A percentile compares a stretch with the other conserved stretches of the same genome.
These are phyloP conservation scores for Eleusine coracana DNA, from an alignment of 176 grass and related monocot genomes.

Conservation along the genomic window DNA sequence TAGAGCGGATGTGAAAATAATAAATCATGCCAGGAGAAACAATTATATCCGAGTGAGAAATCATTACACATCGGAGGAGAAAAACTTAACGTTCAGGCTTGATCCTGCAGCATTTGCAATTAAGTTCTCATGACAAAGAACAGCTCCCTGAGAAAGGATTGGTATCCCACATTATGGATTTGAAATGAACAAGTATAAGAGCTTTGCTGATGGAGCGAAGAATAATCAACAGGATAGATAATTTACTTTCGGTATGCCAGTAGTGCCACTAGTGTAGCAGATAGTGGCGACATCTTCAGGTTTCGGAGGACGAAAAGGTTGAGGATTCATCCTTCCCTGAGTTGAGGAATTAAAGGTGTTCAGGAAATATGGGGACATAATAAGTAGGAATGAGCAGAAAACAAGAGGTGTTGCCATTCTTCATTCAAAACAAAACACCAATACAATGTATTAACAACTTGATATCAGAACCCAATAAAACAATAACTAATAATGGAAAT, in stretches of 20 bases:
- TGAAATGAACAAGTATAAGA: conserved; percentile 28
- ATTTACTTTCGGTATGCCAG: conserved; percentile 85
- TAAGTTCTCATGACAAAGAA: conserved; percentile 82
- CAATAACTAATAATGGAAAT: no score
- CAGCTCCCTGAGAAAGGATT: conserved; percentile 77
- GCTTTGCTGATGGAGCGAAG: not conserved
- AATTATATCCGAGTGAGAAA: not conserved
- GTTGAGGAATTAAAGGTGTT: conserved; percentile 19
- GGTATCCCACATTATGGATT: conserved; percentile 14
- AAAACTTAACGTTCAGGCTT: conserved; percentile 55
- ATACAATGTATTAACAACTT: no score
- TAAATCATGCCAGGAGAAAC: not conserved
- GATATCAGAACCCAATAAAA: no score
- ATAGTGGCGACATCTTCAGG: conserved; percentile 90
- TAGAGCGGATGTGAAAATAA: not conserved
- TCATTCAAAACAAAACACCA: not conserved
- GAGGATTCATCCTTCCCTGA: conserved; percentile 68
- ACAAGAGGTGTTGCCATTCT: not conserved
- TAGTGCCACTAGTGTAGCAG: conserved; percentile 98
- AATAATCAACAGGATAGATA: conserved; percentile 22
- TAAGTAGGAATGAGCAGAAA: conserved; percentile 23
- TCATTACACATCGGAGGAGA: conserved; percentile 86
- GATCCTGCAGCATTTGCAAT: conserved; percentile 91
- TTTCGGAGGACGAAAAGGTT: conserved; percentile 80
- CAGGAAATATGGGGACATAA: not conserved